A percentile compares a stretch with the other conserved stretches of the same genome.
phyloP scores from a whole-genome alignment of 495 filamentous ascomycete species.

The Clohesyomyces aquaticus region DNA sequence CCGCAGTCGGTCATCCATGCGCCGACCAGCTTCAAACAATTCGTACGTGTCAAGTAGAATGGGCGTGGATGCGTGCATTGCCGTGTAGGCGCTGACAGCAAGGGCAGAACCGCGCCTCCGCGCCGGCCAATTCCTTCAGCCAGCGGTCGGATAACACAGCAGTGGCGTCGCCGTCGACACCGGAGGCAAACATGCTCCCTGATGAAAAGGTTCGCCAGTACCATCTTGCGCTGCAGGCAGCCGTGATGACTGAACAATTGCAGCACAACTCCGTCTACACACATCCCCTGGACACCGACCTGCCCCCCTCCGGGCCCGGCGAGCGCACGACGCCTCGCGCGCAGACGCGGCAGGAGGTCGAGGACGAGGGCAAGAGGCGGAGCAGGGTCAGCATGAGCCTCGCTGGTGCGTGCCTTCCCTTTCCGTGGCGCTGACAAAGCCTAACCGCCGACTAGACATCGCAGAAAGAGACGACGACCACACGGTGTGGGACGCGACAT shows the following conservation, averaged over 20 bases:
- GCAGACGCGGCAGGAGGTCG: constrained; percentile 72
- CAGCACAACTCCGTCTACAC: constrained; percentile 32
- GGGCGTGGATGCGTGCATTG: too few species aligned
- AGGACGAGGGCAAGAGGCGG: constrained; percentile 56
- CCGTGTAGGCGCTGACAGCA: constrained; percentile 29
- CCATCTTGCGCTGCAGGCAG: constrained; percentile 6
- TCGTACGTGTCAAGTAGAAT: constrained; percentile 60
- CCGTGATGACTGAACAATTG: constrained; percentile 25
- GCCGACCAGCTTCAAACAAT: constrained; percentile 74
- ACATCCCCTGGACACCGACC: constrained; percentile 57
- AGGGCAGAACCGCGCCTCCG: constrained; percentile 20
- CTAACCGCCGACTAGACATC: constrained; percentile 39
- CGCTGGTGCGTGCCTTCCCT: constrained; percentile 61
- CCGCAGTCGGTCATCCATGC: constrained; percentile 87
- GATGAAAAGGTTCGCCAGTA: constrained; percentile 41
- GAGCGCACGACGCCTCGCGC: constrained; percentile 80
- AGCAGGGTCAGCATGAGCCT: constrained; percentile 60
- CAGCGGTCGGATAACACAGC: constrained; percentile 45
- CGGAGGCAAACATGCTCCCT: constrained; percentile 36
- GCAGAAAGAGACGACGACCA: constrained; percentile 43
- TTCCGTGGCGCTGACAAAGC: constrained; percentile 5
- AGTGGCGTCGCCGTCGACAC: constrained; percentile 38
- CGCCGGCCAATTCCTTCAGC: constrained; percentile 10
- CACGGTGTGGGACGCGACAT: constrained; percentile 21
- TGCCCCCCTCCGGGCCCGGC: constrained; percentile 64